Percentiles rank a stretch among this genome's conserved stretches.
These are phyloP conservation scores for Mortierella sp. DNA, from an alignment of 371 early-diverging fungal genomes.

Conservation along the genomic window DNA sequence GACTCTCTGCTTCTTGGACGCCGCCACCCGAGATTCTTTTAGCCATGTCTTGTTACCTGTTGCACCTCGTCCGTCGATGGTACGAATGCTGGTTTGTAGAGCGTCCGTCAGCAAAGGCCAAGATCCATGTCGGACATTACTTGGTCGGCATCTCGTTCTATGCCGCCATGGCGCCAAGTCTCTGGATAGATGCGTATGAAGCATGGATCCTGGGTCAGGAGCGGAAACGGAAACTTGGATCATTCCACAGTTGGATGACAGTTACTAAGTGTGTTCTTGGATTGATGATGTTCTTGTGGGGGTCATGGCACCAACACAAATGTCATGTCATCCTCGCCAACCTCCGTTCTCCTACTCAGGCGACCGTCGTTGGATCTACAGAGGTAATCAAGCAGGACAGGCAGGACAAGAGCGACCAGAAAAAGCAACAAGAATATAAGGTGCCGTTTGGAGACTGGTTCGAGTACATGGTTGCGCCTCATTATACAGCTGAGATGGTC, in stretches of 20 bases:
- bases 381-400: not conserved
- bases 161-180: slow-evolving; percentile 62
- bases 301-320: slow-evolving; percentile 71
- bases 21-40: slow-evolving; percentile 46
- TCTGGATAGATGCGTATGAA: slow-evolving; percentile 63
- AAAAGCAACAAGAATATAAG: slow-evolving; percentile 49
- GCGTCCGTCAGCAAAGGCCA: slow-evolving; percentile 62
- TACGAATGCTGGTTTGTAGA: slow-evolving; percentile 75
- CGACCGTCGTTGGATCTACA: not conserved
- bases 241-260: too few species aligned
- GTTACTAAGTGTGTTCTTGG: slow-evolving; percentile 10
- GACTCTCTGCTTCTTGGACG: slow-evolving; percentile 16
- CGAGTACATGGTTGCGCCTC: slow-evolving; percentile 71
- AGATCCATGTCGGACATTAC: slow-evolving; percentile 78
- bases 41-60: slow-evolving; percentile 59
- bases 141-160: slow-evolving; percentile 77
- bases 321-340: slow-evolving; percentile 75
- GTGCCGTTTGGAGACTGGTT: slow-evolving; percentile 83
- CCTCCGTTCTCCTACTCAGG: slow-evolving; percentile 54
- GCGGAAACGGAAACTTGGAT: not conserved
- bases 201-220: slow-evolving; percentile 15
- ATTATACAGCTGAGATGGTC: slow-evolving; percentile 82
- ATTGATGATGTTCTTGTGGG: slow-evolving; percentile 54
- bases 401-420: not conserved
- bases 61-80: slow-evolving; percentile 70